Conservation (phyloP, 768 basidiomycete species). For the Pholiota conissans region DNA sequence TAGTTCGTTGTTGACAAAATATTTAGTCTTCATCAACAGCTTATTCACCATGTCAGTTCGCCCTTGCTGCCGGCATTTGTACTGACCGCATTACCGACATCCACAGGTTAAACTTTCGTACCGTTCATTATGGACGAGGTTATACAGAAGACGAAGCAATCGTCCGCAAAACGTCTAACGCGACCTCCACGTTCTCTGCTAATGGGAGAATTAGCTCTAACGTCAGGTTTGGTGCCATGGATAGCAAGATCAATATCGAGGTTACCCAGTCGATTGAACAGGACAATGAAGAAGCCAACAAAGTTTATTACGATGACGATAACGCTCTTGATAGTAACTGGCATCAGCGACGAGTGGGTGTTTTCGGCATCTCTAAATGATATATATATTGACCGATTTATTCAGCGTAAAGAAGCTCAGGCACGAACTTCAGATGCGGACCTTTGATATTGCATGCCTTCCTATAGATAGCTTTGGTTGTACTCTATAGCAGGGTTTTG, state of each 20-base stretch:
- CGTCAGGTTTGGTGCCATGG: not conserved
- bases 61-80: not conserved
- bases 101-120: slow-evolving; percentile 23
- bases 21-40: slow-evolving; percentile 23
- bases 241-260: not conserved
- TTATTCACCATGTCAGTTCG: slow-evolving; percentile 19
- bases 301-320: no score
- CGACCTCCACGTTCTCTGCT: not conserved
- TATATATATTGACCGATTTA: no score
- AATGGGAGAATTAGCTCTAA: not conserved
- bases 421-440: no score
- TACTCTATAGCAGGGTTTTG: no score
- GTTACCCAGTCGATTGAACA: no score
- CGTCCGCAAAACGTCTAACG: not conserved
- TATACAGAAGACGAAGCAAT: slow-evolving; percentile 16
- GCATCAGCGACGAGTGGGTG: no score
- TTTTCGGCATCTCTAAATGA: no score
- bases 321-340: no score
- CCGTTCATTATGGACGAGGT: slow-evolving; percentile 16
- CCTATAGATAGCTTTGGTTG: not conserved
- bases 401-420: no score
- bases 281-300: no score
- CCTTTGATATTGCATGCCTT: no score
- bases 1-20: not conserved
- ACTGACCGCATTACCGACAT: not conserved